Base-by-base conservation (phyloP, 2,329 filamentous ascomycete species). In the Hymenoscyphus infarciens region DNA sequence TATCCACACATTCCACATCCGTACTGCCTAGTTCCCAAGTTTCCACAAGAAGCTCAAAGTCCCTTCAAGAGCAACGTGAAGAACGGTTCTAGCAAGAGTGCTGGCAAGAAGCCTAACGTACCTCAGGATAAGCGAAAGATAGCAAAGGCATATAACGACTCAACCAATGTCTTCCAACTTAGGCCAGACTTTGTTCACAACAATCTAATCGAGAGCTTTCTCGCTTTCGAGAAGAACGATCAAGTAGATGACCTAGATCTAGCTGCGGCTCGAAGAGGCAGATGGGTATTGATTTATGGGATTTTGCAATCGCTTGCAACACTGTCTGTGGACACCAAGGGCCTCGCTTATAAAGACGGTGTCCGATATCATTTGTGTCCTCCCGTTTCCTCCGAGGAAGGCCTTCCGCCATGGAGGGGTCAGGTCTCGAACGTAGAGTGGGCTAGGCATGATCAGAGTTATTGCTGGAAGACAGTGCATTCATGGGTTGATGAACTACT, bases 1-100 rank as follows among this genome's bases (percentile, higher is more conserved):
- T 87, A 84, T 70, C 87, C 87, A 3, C 86, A 89, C 64, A 84
- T 90, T 54, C 83, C 87, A 0, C 82, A 88, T 63, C 87, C 88
- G 0, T 89, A 87, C 66, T 86, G 87, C 0, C 75, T 89, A 1
- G 78, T 89, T 2, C 87, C 88, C 1, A 78, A 83, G 53, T 22
- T 22, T 52, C 22, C 22, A 22, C 45, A 52, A 25, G 45, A 52
- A 11, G 45, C 19, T 13, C 80, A 81, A 0, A 79, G 80, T 35
- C 73, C 77, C 1, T 74, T 77, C 0, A 67, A 66, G 10, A 52
- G 67, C 4, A 55, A 67, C 27, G 62, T 66, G 16, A 61, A 57
- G 39, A 64, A 68, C 22, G 70, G 63, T 61, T 64, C 59, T 6
- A 64, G 63, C 22, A 68, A 66, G 35, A 19, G 52, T n/a, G 64